A percentile compares a stretch with the other conserved stretches of the same genome.
Conservation (phyloP, 345 rosid species). For the Bruguiera parviflora region DNA sequence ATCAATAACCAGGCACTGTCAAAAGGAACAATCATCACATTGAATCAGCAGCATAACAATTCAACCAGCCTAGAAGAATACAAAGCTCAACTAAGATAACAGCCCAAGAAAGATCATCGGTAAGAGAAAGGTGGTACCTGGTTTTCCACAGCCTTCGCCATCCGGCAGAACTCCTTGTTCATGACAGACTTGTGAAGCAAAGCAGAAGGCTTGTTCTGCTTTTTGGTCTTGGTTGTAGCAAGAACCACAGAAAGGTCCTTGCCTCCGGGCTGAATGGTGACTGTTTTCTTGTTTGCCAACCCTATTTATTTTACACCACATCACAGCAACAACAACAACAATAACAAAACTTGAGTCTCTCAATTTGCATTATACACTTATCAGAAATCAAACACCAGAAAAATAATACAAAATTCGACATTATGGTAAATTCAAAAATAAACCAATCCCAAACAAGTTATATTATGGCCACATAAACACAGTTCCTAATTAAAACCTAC, state of each 20-base stretch:
- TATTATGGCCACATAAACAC: too few relatives aligned
- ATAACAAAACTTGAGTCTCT: too few relatives aligned
- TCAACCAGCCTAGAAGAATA: too few relatives aligned
- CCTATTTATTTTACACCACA: background rate
- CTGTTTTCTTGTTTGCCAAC: conserved; percentile 27
- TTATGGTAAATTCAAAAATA: too few relatives aligned
- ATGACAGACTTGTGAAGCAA: conserved; percentile 16
- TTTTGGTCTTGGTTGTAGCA: conserved; percentile 21
- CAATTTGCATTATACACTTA: too few relatives aligned
- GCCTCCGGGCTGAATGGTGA: conserved; percentile 19
- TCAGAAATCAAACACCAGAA: too few relatives aligned
- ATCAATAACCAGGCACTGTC: background rate
- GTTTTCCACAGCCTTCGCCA: conserved; percentile 25
- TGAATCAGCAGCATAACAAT: background rate
- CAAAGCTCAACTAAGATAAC: background rate
- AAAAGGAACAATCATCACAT: background rate
- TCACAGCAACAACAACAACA: too few relatives aligned
- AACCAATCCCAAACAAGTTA: too few relatives aligned
- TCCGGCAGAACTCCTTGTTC: conserved; percentile 22
- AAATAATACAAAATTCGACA: too few relatives aligned
- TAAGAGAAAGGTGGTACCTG: conserved; percentile 6
- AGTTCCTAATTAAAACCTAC: too few relatives aligned
- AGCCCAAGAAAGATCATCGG: background rate
- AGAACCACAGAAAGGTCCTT: conserved; percentile 18
- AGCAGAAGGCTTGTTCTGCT: conserved; percentile 24